These are phyloP conservation scores for Pythium apleroticum DNA, from an alignment of 352 stramenopile species.

Conservation along the genomic window DNA sequence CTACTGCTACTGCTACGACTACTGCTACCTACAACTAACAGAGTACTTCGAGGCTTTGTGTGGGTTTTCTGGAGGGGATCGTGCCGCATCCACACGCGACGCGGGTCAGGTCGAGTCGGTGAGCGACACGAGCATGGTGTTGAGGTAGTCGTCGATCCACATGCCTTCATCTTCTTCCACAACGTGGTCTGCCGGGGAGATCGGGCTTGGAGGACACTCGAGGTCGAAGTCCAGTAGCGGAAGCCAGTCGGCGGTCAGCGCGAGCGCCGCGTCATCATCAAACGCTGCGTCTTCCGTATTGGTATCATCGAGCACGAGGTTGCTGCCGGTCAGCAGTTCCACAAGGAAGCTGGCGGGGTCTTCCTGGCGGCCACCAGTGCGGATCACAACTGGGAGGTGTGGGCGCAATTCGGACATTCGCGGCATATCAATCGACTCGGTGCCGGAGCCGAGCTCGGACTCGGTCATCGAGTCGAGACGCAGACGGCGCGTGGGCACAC, in stretches of 20 bases:
- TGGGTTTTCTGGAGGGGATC: neutral
- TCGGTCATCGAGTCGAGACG: slow-evolving; percentile 17
- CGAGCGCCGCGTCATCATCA: slow-evolving; percentile 14
- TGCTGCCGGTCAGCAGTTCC: slow-evolving; percentile 3
- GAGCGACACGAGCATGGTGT: slow-evolving; percentile 16
- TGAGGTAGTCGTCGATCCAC: slow-evolving; percentile 15
- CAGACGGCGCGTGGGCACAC: slow-evolving; percentile 2
- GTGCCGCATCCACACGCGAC: neutral
- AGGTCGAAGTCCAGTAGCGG: slow-evolving; percentile 18
- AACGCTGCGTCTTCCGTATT: neutral
- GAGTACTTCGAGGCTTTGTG: neutral
- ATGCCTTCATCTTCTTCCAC: slow-evolving; percentile 14
- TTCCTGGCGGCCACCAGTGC: slow-evolving; percentile 12
- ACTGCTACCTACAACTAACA: too few species aligned
- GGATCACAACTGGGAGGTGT: slow-evolving; percentile 16
- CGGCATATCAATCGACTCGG: slow-evolving; percentile 4
- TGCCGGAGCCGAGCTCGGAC: slow-evolving; percentile 9
- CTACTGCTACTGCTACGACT: too few species aligned
- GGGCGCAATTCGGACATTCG: neutral
- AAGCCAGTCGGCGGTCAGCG: neutral
- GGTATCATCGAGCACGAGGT: neutral
- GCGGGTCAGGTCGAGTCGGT: neutral
- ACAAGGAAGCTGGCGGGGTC: slow-evolving; percentile 1
- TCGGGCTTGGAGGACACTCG: slow-evolving; percentile 6
- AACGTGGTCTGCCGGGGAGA: neutral